A percentile compares a stretch with the other conserved stretches of the same genome.
phyloP scores from a whole-genome alignment of 202 grass and related monocot species.

The Hordeum pubiflorum region DNA sequence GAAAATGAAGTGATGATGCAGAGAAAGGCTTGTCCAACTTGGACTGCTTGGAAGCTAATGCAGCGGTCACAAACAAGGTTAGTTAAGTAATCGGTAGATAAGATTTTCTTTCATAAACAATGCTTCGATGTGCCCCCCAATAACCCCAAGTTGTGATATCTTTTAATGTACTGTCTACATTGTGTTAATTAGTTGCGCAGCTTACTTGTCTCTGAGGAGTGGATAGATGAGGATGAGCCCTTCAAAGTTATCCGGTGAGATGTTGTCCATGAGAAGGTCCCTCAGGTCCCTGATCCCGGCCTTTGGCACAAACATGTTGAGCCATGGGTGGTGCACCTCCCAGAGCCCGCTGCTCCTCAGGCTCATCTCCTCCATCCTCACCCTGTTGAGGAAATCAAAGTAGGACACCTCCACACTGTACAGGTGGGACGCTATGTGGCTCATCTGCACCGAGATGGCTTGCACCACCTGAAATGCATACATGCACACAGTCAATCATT shows the following conservation, averaged over 20 bases:
- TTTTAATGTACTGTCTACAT: slow-evolving; percentile 20
- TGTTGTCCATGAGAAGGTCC: slow-evolving; percentile 62
- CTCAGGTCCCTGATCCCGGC: slow-evolving; percentile 54
- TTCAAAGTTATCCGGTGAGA: slow-evolving; percentile 61
- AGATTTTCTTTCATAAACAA: background rate
- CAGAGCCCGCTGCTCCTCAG: slow-evolving; percentile 63
- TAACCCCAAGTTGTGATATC: background rate
- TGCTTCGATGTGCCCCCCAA: background rate
- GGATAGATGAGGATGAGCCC: slow-evolving; percentile 95
- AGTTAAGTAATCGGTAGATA: slow-evolving; percentile 21
- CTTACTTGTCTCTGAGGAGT: slow-evolving; percentile 88
- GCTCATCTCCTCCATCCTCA: slow-evolving; percentile 89
- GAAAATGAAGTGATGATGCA: slow-evolving; percentile 29
- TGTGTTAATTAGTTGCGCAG: slow-evolving; percentile 9
- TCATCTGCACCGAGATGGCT: slow-evolving; percentile 65
- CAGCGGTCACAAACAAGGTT: slow-evolving; percentile 20
- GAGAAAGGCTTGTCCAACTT: slow-evolving; percentile 26
- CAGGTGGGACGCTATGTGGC: slow-evolving; percentile 48
- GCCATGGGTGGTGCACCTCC: slow-evolving; percentile 96
- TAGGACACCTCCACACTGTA: slow-evolving; percentile 89
- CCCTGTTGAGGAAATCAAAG: slow-evolving; percentile 94
- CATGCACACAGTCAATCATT: slow-evolving; percentile 1
- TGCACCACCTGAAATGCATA: slow-evolving; percentile 45
- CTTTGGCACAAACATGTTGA: slow-evolving; percentile 98
- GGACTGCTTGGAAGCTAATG: slow-evolving; percentile 36